Conservation (phyloP, 2,329 filamentous ascomycete species). For the Camillea tinctor region DNA sequence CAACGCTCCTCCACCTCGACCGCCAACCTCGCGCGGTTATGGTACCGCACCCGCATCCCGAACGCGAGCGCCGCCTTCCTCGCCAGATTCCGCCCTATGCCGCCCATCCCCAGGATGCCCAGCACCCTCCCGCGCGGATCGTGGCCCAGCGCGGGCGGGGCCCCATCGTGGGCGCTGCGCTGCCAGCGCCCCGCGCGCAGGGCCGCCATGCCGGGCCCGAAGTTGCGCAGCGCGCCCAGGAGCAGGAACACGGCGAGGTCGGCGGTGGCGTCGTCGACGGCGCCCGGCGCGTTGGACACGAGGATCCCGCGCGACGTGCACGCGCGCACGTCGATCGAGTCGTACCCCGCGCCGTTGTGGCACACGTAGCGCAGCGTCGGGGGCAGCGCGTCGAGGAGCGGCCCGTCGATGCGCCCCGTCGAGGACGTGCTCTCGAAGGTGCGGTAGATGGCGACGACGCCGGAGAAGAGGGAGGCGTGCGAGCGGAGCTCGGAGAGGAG, state of each 20-base stretch:
- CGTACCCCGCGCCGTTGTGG: conserved; percentile 77
- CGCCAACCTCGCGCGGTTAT: conserved; percentile 65
- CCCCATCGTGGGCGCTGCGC: conserved; percentile 45
- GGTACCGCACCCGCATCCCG: conserved; percentile 72
- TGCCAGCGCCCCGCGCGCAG: conserved; percentile 67
- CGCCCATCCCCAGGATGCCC: conserved; percentile 83
- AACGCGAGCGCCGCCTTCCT: conserved; percentile 68
- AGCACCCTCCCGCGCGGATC: conserved; percentile 77
- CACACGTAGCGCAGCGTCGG: conserved; percentile 55
- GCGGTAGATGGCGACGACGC: conserved; percentile 64
- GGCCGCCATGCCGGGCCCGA: conserved; percentile 63
- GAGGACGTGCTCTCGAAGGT: conserved; percentile 52
- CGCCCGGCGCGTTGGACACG: conserved; percentile 79
- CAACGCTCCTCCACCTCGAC: conserved; percentile 51
- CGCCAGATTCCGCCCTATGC: conserved; percentile 76
- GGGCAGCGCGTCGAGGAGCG: conserved; percentile 61
- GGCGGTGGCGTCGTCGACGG: conserved; percentile 80
- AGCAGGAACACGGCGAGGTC: conserved; percentile 80
- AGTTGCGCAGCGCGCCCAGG: conserved; percentile 73
- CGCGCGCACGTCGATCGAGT: conserved; percentile 72
- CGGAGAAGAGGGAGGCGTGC: conserved; percentile 60
- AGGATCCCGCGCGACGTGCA: conserved; percentile 65
- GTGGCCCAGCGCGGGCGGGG: conserved; percentile 56
- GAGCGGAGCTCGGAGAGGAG: conserved; percentile 68
- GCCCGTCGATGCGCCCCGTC: conserved; percentile 70